phyloP scores from a whole-genome alignment of 768 basidiomycete species.

The Boletus subcaerulescens region DNA sequence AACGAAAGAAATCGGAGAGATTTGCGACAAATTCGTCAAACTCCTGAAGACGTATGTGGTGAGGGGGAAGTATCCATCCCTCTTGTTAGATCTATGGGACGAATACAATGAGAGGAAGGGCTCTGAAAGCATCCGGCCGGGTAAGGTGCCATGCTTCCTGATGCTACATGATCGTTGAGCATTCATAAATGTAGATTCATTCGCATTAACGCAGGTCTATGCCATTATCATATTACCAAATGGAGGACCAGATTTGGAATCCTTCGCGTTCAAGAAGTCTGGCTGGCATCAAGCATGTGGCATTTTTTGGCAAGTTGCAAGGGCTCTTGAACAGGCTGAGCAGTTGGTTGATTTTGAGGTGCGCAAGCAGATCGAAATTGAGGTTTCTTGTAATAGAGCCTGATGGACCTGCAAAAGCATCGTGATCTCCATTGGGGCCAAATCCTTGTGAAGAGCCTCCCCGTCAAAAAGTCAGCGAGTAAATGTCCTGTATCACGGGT shows the following conservation, averaged over 20 bases:
- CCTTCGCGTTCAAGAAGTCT: conserved; percentile 66
- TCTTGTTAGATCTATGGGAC: conserved; percentile 85
- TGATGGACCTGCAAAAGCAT: conserved; percentile 54
- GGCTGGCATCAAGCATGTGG: conserved; percentile 88
- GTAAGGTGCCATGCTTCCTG: conserved; percentile 40
- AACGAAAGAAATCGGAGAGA: conserved; percentile 71
- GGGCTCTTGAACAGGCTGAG: conserved; percentile 78
- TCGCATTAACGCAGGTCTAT: conserved; percentile 76
- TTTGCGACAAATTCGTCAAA: conserved; percentile 75
- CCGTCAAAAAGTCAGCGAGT: conserved; percentile 34
- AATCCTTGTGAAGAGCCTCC: conserved; percentile 70
- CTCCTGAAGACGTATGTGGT: conserved; percentile 85
- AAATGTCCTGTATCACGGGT: conserved; percentile 34
- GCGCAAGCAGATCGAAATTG: conserved; percentile 15
- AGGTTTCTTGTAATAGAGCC: neutral
- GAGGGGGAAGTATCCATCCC: conserved; percentile 76
- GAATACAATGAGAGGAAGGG: conserved; percentile 71
- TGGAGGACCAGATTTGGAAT: conserved; percentile 88
- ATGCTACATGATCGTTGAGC: conserved; percentile 4
- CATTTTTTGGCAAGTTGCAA: conserved; percentile 88
- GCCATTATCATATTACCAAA: conserved; percentile 88
- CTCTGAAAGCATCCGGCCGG: conserved; percentile 82
- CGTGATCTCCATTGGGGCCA: conserved; percentile 99
- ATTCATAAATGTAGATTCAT: conserved; percentile 51
- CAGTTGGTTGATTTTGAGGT: conserved; percentile 85